Evolutionary conservation across 768 basidiomycete species (phyloP).

Genomic region (Mycena metata): DNA sequence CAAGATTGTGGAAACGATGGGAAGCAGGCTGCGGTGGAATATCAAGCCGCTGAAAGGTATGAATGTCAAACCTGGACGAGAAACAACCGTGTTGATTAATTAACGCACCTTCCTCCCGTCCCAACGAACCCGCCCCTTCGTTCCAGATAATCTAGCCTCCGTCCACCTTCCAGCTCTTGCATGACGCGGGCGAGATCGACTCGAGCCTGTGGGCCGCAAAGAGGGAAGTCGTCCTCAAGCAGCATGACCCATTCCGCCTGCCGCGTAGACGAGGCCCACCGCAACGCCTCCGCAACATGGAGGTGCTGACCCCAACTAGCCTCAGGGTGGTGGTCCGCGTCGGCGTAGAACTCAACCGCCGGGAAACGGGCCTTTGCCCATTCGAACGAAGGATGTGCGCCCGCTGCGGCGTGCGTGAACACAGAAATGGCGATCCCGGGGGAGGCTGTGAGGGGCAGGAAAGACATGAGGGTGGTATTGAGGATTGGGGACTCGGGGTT

Average conservation of each 20-base stretch:
- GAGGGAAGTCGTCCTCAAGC: slow-evolving; percentile 59
- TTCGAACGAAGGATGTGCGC: slow-evolving; percentile 49
- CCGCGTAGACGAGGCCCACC: slow-evolving; percentile 47
- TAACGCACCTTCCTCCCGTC: slow-evolving; percentile 56
- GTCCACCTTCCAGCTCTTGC: slow-evolving; percentile 4
- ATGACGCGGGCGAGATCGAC: slow-evolving; percentile 16
- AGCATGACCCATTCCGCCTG: slow-evolving; percentile 59
- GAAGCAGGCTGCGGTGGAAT: slow-evolving; percentile 52
- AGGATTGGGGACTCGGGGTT: slow-evolving; percentile 47
- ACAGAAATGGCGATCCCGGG: slow-evolving; percentile 50
- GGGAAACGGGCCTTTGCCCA: slow-evolving; percentile 43
- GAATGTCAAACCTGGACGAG: not conserved
- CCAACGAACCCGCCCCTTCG: slow-evolving; percentile 56
- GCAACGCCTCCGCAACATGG: slow-evolving; percentile 57
- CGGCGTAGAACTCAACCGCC: slow-evolving; percentile 46
- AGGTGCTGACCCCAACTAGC: slow-evolving; percentile 51
- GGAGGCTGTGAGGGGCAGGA: slow-evolving; percentile 45
- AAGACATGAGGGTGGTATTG: slow-evolving; percentile 53
- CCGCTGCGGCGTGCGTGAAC: slow-evolving; percentile 54
- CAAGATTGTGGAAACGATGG: slow-evolving; percentile 50
- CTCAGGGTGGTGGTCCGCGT: slow-evolving; percentile 49
- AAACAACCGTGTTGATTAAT: not conserved
- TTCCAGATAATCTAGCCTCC: slow-evolving; percentile 17
- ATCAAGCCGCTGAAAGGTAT: slow-evolving; percentile 53
- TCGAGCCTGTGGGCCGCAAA: slow-evolving; percentile 45